Percentiles rank a stretch among this genome's conserved stretches.
phyloP scores from a whole-genome alignment of 1,139 yeast species.

The Geotrichum cucujoidarum region DNA sequence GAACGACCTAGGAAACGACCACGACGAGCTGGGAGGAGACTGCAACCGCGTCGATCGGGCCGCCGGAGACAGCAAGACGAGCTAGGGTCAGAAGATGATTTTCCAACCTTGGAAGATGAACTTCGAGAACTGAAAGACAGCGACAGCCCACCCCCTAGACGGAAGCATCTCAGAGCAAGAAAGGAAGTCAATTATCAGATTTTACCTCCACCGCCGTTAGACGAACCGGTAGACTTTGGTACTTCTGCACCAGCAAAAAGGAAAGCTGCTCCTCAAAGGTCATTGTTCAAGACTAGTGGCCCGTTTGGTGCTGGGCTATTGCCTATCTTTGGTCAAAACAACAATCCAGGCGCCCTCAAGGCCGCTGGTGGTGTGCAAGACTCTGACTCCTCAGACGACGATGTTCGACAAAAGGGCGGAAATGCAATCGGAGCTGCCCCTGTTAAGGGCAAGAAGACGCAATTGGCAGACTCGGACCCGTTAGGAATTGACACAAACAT shows the following conservation, averaged over 20 bases:
- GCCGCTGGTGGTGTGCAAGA: conserved; percentile 52
- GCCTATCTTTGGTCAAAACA: conserved; percentile 95
- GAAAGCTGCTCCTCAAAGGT: conserved; percentile 25
- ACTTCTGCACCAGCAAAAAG: conserved; percentile 30
- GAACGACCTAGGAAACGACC: conserved; percentile 25
- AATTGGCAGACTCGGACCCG: conserved; percentile 89
- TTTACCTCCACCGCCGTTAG: conserved; percentile 67
- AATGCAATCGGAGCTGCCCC: conserved; percentile 39
- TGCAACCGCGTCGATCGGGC: conserved; percentile 26
- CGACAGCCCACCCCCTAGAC: conserved; percentile 48
- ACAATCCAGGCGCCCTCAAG: conserved; percentile 31
- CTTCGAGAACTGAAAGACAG: conserved; percentile 48
- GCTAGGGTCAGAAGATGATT: conserved; percentile 36
- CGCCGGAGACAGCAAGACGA: conserved; percentile 23
- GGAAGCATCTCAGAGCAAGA: conserved; percentile 69
- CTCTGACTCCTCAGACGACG: conserved; percentile 70
- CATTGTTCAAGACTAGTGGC: conserved; percentile 32
- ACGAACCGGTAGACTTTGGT: conserved; percentile 37
- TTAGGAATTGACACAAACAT: conserved; percentile 90
- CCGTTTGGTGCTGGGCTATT: conserved; percentile 63
- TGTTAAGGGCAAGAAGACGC: conserved; percentile 50
- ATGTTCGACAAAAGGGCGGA: conserved; percentile 26
- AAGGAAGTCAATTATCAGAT: conserved; percentile 76
- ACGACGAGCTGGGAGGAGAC: too few relatives aligned
- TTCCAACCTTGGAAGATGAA: conserved; percentile 39